Evolutionary conservation across 2,329 filamentous ascomycete genomes (phyloP).

Genomic region (Sporothrix brasiliensis): DNA sequence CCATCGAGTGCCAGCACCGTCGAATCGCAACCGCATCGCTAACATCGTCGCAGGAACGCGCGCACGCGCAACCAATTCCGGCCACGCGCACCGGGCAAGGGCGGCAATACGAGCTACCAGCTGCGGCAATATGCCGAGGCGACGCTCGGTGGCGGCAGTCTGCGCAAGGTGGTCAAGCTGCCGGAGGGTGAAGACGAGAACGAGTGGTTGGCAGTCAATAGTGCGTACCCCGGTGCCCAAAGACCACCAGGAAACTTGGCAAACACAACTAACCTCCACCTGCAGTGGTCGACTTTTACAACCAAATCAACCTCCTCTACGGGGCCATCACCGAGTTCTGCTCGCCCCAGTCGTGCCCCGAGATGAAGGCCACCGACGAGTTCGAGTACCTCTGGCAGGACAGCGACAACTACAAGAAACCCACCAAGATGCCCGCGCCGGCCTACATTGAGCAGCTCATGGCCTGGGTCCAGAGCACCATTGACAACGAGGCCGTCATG

Average conservation of each 20-base stretch:
- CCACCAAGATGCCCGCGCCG: constrained; percentile 96
- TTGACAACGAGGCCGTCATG: constrained; percentile 93
- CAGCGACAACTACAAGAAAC: constrained; percentile 87
- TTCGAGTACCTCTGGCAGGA: constrained; percentile 99
- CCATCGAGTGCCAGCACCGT: background rate
- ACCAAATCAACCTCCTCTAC: constrained; percentile 98
- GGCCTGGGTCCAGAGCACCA: constrained; percentile 92
- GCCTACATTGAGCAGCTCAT: constrained; percentile 98
- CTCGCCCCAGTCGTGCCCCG: constrained; percentile 92
- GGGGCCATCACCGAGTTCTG: constrained; percentile 99
- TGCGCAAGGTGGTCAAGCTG: constrained; percentile 94
- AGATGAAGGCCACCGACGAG: constrained; percentile 99
- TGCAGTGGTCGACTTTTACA: constrained; percentile 98
- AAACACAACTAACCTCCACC: constrained; percentile 33
- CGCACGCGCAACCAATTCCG: constrained; percentile 90
- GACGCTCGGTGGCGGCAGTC: constrained; percentile 88
- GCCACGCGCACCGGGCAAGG: constrained; percentile 79
- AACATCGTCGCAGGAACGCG: constrained; percentile 65
- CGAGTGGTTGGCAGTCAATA: constrained; percentile 97
- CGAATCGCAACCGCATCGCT: background rate
- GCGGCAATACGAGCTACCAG: constrained; percentile 84
- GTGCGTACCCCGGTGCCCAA: constrained; percentile 52
- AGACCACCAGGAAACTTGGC: constrained; percentile 3
- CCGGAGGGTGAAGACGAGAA: constrained; percentile 97
- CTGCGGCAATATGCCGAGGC: constrained; percentile 97